Conservation (phyloP, 768 basidiomycete species). For the Sutorius australiensis region DNA sequence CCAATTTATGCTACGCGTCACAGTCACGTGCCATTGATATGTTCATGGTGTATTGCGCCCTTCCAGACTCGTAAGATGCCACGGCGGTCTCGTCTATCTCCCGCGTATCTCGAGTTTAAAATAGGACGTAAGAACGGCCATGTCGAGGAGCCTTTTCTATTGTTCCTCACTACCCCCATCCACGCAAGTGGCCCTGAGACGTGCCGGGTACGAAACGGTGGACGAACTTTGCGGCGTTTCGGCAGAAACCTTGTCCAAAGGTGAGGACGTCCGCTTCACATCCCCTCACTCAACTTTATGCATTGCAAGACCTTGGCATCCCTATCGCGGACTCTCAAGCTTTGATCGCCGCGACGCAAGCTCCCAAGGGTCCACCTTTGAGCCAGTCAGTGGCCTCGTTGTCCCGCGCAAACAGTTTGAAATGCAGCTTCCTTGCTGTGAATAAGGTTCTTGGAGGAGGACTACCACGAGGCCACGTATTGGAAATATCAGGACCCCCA, state of each 20-base stretch:
- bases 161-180: constrained; percentile 42
- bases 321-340: constrained; percentile 43
- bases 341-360: constrained; percentile 42
- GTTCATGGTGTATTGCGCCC: neutral
- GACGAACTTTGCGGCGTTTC: constrained; percentile 46
- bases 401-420: constrained; percentile 14
- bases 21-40: constrained; percentile 25
- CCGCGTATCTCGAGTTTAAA: neutral
- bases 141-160: constrained; percentile 46
- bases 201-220: constrained; percentile 55
- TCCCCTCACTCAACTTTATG: neutral
- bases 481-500: constrained; percentile 76
- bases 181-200: constrained; percentile 43
- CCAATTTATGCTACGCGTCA: constrained; percentile 30
- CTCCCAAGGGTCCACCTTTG: constrained; percentile 30
- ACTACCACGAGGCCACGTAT: constrained; percentile 53
- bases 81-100: constrained; percentile 2
- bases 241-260: constrained; percentile 47
- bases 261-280: constrained; percentile 28
- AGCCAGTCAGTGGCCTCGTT: constrained; percentile 58
- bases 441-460: constrained; percentile 65
- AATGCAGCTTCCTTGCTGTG: constrained; percentile 41
- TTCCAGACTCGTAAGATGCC: constrained; percentile 6
- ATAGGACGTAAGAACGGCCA: neutral
- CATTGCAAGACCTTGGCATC: constrained; percentile 46